Conservation (phyloP, 352 stramenopile genomes). For the Phytophthora brassicae region DNA sequence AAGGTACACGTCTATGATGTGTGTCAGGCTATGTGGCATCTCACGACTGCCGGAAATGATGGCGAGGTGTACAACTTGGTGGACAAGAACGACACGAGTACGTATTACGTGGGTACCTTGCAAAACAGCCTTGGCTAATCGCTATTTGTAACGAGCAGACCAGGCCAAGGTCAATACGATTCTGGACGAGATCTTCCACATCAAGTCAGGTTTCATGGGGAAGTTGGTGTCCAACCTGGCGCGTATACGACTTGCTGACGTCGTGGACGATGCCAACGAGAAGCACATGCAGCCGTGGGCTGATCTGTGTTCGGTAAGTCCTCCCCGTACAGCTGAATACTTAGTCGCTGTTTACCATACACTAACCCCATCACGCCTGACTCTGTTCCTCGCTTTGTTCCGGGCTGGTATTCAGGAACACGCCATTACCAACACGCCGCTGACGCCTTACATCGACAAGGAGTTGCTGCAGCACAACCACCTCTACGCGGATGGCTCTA, state of each 20-base stretch:
- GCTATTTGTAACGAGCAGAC: slow-evolving; percentile 30
- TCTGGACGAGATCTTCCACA: slow-evolving; percentile 78
- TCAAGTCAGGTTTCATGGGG: slow-evolving; percentile 83
- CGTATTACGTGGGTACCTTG: slow-evolving; percentile 8
- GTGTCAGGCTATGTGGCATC: slow-evolving; percentile 74
- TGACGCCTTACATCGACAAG: slow-evolving; percentile 89
- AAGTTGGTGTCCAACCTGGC: slow-evolving; percentile 86
- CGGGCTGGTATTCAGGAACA: slow-evolving; percentile 46
- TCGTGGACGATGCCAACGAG: slow-evolving; percentile 89
- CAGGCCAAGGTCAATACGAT: slow-evolving; percentile 81
- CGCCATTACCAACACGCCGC: slow-evolving; percentile 79
- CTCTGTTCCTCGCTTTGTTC: slow-evolving; percentile 15
- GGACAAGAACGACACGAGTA: slow-evolving; percentile 89
- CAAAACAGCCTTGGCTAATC: slow-evolving; percentile 1
- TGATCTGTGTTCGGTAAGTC: slow-evolving; percentile 66
- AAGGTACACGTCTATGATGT: slow-evolving; percentile 84
- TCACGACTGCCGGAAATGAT: slow-evolving; percentile 50
- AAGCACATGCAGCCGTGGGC: slow-evolving; percentile 90
- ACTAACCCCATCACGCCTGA: slow-evolving; percentile 1
- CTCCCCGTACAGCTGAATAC: background rate
- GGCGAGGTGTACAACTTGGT: slow-evolving; percentile 83
- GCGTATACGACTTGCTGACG: slow-evolving; percentile 69
- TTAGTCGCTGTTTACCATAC: background rate
- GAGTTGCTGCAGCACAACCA: slow-evolving; percentile 87
- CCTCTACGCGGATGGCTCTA: slow-evolving; percentile 72